Conservation (phyloP, 306 rosid genomes). For the Prosopis cineraria region DNA sequence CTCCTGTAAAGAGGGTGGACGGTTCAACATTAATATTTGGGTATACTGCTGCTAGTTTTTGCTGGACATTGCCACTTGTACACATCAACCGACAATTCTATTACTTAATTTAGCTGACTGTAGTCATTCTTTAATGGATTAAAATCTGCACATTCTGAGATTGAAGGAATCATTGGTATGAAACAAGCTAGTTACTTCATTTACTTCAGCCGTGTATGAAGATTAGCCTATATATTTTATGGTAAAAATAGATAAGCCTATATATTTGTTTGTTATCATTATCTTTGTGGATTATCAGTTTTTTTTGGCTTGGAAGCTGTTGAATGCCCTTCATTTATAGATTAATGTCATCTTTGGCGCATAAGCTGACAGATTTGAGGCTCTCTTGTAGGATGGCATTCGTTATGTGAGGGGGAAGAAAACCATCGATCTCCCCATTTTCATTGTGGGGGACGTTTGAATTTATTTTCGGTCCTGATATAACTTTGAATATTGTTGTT, state of each 20-base stretch:
- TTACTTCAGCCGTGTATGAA: neutral
- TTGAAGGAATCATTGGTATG: slow-evolving; percentile 9
- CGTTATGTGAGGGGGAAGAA: neutral
- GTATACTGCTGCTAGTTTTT: slow-evolving; percentile 20
- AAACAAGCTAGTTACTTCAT: neutral
- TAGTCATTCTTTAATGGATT: slow-evolving; percentile 11
- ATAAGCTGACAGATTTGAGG: neutral
- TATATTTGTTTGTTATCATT: neutral
- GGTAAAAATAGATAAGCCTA: neutral
- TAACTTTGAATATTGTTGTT: neutral
- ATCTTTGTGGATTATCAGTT: neutral
- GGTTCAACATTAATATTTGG: slow-evolving; percentile 30
- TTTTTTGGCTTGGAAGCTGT: neutral
- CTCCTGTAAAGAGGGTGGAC: slow-evolving; percentile 28
- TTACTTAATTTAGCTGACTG: slow-evolving; percentile 3
- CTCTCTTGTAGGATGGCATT: neutral
- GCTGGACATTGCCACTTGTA: slow-evolving; percentile 15
- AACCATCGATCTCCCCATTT: neutral
- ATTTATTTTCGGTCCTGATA: neutral
- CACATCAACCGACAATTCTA: neutral
- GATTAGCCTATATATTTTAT: neutral
- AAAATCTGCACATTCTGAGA: neutral
- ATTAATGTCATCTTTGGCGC: neutral
- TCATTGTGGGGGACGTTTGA: neutral
- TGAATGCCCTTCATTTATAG: neutral